Percentiles rank a stretch among this genome's conserved stretches.
These are phyloP conservation scores for Holtermanniella nyarrowii DNA, from an alignment of 768 basidiomycete species.

Conservation along the genomic window DNA sequence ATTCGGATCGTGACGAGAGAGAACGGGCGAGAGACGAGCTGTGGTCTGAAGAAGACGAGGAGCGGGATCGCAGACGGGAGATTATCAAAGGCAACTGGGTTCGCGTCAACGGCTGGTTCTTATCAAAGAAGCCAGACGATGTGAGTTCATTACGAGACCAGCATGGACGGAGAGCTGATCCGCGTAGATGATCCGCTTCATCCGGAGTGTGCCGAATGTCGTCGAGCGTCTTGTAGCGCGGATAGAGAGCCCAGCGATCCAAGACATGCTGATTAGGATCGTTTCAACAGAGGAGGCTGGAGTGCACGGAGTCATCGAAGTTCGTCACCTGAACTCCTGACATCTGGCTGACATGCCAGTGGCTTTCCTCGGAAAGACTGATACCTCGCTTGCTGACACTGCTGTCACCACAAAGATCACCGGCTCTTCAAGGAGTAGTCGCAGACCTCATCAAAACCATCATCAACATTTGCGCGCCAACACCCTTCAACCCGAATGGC, in stretches of 20 bases:
- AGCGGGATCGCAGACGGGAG: conserved; percentile 48
- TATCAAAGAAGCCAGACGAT: conserved; percentile 81
- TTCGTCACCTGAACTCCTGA: not conserved
- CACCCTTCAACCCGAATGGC: conserved; percentile 58
- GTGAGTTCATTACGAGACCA: conserved; percentile 48
- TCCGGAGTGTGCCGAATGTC: conserved; percentile 68
- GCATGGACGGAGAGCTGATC: not conserved
- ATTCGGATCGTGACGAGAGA: conserved; percentile 14
- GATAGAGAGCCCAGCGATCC: conserved; percentile 79
- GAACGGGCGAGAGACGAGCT: conserved; percentile 39
- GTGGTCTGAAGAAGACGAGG: conserved; percentile 75
- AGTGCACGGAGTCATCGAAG: conserved; percentile 63
- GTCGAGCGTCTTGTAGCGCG: conserved; percentile 73
- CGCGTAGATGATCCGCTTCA: conserved; percentile 77
- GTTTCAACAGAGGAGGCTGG: conserved; percentile 75
- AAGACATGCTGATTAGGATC: conserved; percentile 81
- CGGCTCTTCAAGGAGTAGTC: conserved; percentile 72
- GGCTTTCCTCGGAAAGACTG: conserved; percentile 74
- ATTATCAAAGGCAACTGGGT: conserved; percentile 84
- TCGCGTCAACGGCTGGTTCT: conserved; percentile 81
- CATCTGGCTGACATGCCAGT: conserved; percentile 48
- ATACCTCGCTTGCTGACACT: conserved; percentile 71
- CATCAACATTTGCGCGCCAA: conserved; percentile 84
- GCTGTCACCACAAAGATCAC: conserved; percentile 64
- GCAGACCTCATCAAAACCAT: conserved; percentile 88